Evolutionary conservation across 2,329 filamentous ascomycete species (phyloP).

Genomic region (Alternaria brassicae): DNA sequence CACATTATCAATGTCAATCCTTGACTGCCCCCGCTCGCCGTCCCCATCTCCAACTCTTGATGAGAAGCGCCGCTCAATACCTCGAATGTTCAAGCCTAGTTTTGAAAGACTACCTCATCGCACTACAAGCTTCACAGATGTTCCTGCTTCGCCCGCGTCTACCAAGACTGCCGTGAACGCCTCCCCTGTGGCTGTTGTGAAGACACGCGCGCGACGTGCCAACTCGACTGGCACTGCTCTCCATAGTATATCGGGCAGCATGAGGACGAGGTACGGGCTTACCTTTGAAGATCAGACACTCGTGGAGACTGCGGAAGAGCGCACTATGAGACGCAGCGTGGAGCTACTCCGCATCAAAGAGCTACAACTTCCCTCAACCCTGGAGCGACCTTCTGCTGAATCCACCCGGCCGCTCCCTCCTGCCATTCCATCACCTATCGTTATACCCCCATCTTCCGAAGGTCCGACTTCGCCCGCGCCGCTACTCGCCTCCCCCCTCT

Average conservation of each 20-base stretch:
- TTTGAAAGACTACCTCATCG: slow-evolving; percentile 35
- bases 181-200: slow-evolving; percentile 28
- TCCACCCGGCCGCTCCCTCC: background rate
- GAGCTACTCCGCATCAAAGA: slow-evolving; percentile 45
- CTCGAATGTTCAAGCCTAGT: slow-evolving; percentile 38
- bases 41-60: slow-evolving; percentile 43
- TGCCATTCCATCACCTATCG: slow-evolving; percentile 21
- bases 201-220: slow-evolving; percentile 42
- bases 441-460: slow-evolving; percentile 23
- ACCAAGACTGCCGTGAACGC: slow-evolving; percentile 26
- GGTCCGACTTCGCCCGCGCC: slow-evolving; percentile 8
- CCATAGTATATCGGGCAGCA: slow-evolving; percentile 34
- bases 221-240: slow-evolving; percentile 45
- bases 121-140: slow-evolving; percentile 22
- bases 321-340: slow-evolving; percentile 39
- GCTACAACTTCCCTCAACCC: slow-evolving; percentile 28
- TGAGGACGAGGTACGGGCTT: slow-evolving; percentile 40
- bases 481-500: slow-evolving; percentile 20
- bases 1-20: slow-evolving; percentile 41
- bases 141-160: slow-evolving; percentile 30
- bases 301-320: slow-evolving; percentile 43
- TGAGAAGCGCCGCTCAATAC: slow-evolving; percentile 42
- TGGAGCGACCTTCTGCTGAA: slow-evolving; percentile 17
- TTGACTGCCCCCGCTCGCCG: slow-evolving; percentile 42
- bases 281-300: slow-evolving; percentile 38